These are phyloP conservation scores for Dicorynia guianensis DNA, from an alignment of 306 rosid genomes.

Conservation along the genomic window DNA sequence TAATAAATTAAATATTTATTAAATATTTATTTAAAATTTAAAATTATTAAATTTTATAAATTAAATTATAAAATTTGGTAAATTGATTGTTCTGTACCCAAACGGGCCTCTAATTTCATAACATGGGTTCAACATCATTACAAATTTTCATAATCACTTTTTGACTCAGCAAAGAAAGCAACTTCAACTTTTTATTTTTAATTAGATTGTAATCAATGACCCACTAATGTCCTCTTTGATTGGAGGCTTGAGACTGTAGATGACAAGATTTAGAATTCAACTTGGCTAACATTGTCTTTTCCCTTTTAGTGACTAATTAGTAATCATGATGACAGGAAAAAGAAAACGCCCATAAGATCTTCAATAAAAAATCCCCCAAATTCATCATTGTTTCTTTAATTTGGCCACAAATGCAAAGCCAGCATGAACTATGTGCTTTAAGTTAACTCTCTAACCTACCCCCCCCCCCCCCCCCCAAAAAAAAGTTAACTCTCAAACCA, in stretches of 20 bases:
- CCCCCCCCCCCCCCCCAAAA: too few relatives aligned
- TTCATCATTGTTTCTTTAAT: background rate
- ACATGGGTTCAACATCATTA: constrained; percentile 19
- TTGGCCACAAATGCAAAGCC: background rate
- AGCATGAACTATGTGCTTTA: too few relatives aligned
- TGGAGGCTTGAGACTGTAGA: constrained; percentile 19
- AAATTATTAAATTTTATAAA: too few relatives aligned
- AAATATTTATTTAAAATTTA: too few relatives aligned
- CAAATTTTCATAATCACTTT: constrained; percentile 13
- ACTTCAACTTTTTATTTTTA: background rate
- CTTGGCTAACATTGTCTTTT: background rate
- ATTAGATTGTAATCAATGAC: constrained; percentile 10
- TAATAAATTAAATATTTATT: too few relatives aligned
- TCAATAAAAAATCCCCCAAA: background rate
- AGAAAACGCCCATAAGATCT: background rate
- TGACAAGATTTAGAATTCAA: constrained; percentile 6
- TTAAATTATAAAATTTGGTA: too few relatives aligned
- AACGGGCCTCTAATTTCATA: constrained; percentile 16
- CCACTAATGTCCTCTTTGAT: constrained; percentile 21
- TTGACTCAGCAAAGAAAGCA: constrained; percentile 42
- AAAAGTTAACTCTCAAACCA: too few relatives aligned
- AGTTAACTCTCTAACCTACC: too few relatives aligned
- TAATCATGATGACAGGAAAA: constrained; percentile 1
- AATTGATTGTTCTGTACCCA: constrained; percentile 6
- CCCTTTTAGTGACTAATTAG: background rate